Base-by-base conservation (phyloP, 257 asterid species). In the Mentha longifolia region DNA sequence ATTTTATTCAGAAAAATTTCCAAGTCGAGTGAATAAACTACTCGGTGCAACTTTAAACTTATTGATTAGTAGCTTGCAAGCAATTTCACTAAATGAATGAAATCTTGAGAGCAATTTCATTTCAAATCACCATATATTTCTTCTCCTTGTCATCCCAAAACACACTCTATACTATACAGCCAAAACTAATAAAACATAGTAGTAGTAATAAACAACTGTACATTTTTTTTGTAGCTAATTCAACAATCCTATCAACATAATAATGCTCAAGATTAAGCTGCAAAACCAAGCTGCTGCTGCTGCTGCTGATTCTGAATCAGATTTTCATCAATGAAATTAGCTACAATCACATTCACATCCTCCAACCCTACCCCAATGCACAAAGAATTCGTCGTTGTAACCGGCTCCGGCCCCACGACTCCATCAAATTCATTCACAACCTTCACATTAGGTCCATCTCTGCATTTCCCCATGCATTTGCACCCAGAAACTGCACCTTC, bases 391-490 rank as follows among this genome's bases (percentile, higher is more conserved):
- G 70, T 7, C 8, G 76, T 56, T 49, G 50, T 60, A 6, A 57
- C 67, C 13, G 67, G 39, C 12, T 28, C 60, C 3, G 30, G 73
- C 6, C 7, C 77, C 0, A 7, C 62, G 12, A 16, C 70, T 11
- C 67, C 76, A 8, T 62, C 71, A 5, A 13, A 5, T 22, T 16
- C 79, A 22, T 67, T 70, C 42, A 73, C 69, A 13, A 91, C 88
- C 79, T 81, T 87, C 11, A 94, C 92, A 74, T 83, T 86, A 0
- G 98, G 98, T 4, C 96, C 98, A n/a, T 82, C 81, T 2, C 79
- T 81, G 78, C 99, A 94, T 74, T 86, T 89, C 0, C 99, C 97
- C 97, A 94, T 85, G 76, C 97, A 94, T 78, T 89, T 94, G 86
- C 99, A 91, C 12, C 93, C 96, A 0, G 85, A 74, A 22, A 89